Evolutionary conservation across 2,329 filamentous ascomycete species (phyloP).

Genomic region (Teratosphaeria nubilosa): DNA sequence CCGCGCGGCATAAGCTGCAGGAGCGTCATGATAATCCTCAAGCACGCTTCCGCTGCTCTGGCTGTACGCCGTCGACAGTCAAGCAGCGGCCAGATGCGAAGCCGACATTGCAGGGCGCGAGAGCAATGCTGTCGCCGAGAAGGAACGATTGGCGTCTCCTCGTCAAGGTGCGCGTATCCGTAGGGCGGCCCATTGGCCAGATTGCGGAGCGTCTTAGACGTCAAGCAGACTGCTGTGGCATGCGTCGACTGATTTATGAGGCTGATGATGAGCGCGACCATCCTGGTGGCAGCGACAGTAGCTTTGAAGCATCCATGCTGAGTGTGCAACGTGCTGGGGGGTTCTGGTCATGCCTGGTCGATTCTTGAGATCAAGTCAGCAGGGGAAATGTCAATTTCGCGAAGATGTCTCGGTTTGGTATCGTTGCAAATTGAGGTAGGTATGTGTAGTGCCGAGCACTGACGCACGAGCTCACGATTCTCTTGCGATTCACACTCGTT

Average conservation of each 20-base stretch:
- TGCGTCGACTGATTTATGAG: not conserved
- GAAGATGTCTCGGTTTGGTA: too few species aligned
- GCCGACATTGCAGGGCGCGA: not conserved
- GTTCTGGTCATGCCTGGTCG: too few species aligned
- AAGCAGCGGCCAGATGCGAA: not conserved
- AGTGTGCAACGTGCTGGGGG: not conserved
- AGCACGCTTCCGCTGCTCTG: conserved; percentile 69
- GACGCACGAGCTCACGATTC: not conserved
- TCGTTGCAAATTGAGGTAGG: too few species aligned
- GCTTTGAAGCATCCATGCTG: not conserved
- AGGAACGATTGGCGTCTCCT: not conserved
- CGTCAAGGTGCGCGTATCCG: not conserved
- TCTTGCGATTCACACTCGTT: not conserved
- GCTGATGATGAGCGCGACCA: not conserved
- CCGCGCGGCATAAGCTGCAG: not conserved
- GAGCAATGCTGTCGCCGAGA: not conserved
- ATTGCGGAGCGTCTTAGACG: not conserved
- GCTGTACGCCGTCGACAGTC: not conserved
- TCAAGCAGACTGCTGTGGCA: not conserved
- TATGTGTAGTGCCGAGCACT: not conserved
- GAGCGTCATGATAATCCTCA: conserved; percentile 65
- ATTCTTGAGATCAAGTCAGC: too few species aligned
- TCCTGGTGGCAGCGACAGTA: not conserved
- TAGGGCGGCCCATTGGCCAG: not conserved
- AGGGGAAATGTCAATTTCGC: not conserved